Base-by-base conservation (phyloP, 2,329 filamentous ascomycete species). In the Acephala macrosclerotiorum region DNA sequence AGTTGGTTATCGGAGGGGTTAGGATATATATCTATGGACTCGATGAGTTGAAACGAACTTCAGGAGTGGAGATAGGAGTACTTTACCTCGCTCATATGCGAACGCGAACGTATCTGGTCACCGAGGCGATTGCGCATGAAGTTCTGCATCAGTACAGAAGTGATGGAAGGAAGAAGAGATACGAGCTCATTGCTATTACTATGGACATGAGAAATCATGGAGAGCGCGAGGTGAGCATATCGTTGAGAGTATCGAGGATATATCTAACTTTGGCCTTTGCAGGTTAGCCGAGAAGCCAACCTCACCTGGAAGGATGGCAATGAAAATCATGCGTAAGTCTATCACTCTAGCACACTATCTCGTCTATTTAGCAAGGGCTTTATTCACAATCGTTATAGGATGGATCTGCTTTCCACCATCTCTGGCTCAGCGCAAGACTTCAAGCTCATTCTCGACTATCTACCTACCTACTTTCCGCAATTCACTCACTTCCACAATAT, bases 171-270 rank as follows among this genome's bases (percentile, higher is more conserved):
- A 56, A 55, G 26, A 68, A 69, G 55, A 66, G n/a, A 29, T 29
- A 58, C 22, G 62, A 67, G 55, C 20, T 67, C 45, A 70, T 70
- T 57, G 68, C 68, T 20, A 64, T 70, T 8, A 69, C 68, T 18
- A 67, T 70, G 58, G 58, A 70, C 53, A 70, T 70, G 68, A 68
- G 68, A 16, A 70, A 70, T 61, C 66, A 70, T 63, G 68, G 67
- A 36, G 64, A 61, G 20, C 68, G 66, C n/a, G 63, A 64, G 33
- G 68, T 69, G 56, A 58, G 18, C 8, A 16, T 14, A 18, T 53
- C 25, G 3, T 16, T 29, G 8, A 3, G 25, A 33, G 12, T 2
- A 7, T 22, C 11, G 16, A 33, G 49, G 11, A 53, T 2, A 6
- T 53, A 33, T 29, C 59, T 53, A 11, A 20, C 12, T 25, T 25